These are phyloP conservation scores for Polymyxa betae DNA, from an alignment of 208 protist species.

Conservation along the genomic window DNA sequence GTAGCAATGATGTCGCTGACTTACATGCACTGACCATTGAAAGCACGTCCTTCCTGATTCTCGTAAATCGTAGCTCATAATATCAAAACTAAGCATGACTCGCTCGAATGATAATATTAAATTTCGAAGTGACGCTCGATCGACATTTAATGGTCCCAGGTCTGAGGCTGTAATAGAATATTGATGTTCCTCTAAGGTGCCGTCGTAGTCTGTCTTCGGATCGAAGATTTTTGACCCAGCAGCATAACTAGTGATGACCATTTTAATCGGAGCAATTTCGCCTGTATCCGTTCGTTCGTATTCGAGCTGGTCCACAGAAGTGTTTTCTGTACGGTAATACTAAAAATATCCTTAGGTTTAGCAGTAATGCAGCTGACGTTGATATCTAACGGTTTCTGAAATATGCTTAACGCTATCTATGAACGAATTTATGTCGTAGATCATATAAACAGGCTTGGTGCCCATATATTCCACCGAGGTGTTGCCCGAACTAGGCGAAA, in stretches of 20 bases:
- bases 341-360: not conserved
- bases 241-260: slow-evolving; percentile 27
- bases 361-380: not conserved
- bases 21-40: not conserved
- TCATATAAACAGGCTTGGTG: slow-evolving; percentile 7
- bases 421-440: not conserved
- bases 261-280: not conserved
- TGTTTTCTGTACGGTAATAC: not conserved
- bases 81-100: not conserved
- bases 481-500: not conserved
- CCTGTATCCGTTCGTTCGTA: not conserved
- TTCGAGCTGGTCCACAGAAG: not conserved
- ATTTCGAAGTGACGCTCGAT: not conserved
- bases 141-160: slow-evolving; percentile 15
- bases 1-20: not conserved
- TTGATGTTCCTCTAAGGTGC: not conserved
- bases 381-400: not conserved
- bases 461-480: not conserved
- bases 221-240: slow-evolving; percentile 5
- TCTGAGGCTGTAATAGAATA: not conserved
- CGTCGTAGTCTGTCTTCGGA: not conserved
- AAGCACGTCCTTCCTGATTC: not conserved
- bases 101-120: not conserved
- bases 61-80: slow-evolving; percentile 32
- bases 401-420: slow-evolving; percentile 6